Base-by-base conservation (phyloP, 2,329 filamentous ascomycete species). In the Trematosphaeria pertusa region DNA sequence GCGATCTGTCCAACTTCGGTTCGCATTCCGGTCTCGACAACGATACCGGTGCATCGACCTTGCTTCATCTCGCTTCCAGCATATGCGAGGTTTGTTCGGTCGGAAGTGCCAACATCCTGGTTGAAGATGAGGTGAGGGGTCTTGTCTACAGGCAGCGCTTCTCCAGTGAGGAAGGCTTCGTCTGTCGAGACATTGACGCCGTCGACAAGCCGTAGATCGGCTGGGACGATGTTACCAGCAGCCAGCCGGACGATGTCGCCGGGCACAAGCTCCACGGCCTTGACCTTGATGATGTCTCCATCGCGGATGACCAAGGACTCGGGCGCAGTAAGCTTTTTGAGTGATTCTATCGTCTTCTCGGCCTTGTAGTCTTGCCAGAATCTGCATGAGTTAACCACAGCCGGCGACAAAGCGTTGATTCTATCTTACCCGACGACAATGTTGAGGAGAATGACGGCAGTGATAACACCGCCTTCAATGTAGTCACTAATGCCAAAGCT, bases 1-100 rank as follows among this genome's bases (percentile, higher is more conserved):
- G 88, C 87, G 59, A 91, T 90, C 62, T 84, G 84, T 59, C 88
- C 88, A 43, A 91, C 86, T 70, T 90, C 85, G 17, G 88, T 91
- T 48, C 80, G 71, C 86, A 90, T 88, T 33, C 83, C 87, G n/a
- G 84, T 88, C 21, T 83, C 80, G 39, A 86, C 80, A 37, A 89
- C 86, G 42, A 90, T 81, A 48, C 87, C 87, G 10, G 77, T 84
- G 37, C 82, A 87, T 46, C 87, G 83, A 38, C 87, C 87, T 50
- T 85, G 84, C 3, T 86, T 88, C 59, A 90, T 80, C n/a, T 84
- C 87, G 52, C 85, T 88, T 46, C 85, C 86, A 44, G 85, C 87
- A 69, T 87, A 90, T 31, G 82, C 83, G 69, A 89, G 81, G 66
- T 90, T 90, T 59, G 81, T 77, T 17, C 87, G 82, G 65, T 90